A percentile compares a stretch with the other conserved stretches of the same genome.
Conservation (phyloP, 2,329 filamentous ascomycete species). For the Fusarium torreyae region DNA sequence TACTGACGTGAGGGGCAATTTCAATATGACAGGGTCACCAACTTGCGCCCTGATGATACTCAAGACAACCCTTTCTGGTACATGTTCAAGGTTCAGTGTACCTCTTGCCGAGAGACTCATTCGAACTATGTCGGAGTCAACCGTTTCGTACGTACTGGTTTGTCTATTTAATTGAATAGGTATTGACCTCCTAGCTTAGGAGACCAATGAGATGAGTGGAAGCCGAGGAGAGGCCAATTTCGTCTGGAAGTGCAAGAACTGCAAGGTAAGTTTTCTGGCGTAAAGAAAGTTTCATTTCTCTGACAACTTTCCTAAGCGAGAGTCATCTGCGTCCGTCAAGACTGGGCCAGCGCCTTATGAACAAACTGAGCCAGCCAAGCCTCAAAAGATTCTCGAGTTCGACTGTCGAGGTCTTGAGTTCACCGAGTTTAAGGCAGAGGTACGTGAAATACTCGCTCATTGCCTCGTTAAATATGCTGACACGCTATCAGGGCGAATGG, state of each 20-base stretch:
- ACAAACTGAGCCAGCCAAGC: constrained; percentile 79
- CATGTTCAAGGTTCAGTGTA: constrained; percentile 98
- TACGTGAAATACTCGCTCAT: constrained; percentile 55
- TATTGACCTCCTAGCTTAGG: constrained; percentile 66
- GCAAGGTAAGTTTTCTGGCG: constrained; percentile 75
- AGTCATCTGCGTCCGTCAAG: constrained; percentile 89
- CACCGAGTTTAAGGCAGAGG: constrained; percentile 89
- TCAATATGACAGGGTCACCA: constrained; percentile 78
- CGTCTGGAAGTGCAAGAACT: constrained; percentile 99
- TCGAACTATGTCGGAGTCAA: constrained; percentile 88
- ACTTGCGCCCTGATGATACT: constrained; percentile 87
- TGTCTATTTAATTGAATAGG: neutral
- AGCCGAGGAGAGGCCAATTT: constrained; percentile 98
- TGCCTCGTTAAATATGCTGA: constrained; percentile 1
- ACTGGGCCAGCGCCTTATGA: constrained; percentile 80
- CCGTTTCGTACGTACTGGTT: constrained; percentile 79
- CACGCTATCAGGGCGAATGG: constrained; percentile 82
- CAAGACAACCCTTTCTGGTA: constrained; percentile 91
- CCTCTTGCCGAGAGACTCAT: constrained; percentile 94
- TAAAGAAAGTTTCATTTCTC: neutral
- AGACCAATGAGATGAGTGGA: constrained; percentile 90
- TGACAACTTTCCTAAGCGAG: constrained; percentile 68
- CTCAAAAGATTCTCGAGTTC: constrained; percentile 86
- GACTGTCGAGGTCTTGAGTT: constrained; percentile 97
- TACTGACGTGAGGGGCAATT: constrained; percentile 41